Percentiles rank a stretch among this genome's conserved stretches.
Conservation (phyloP, 2,329 filamentous ascomycete genomes). For the Septoria petroselini region DNA sequence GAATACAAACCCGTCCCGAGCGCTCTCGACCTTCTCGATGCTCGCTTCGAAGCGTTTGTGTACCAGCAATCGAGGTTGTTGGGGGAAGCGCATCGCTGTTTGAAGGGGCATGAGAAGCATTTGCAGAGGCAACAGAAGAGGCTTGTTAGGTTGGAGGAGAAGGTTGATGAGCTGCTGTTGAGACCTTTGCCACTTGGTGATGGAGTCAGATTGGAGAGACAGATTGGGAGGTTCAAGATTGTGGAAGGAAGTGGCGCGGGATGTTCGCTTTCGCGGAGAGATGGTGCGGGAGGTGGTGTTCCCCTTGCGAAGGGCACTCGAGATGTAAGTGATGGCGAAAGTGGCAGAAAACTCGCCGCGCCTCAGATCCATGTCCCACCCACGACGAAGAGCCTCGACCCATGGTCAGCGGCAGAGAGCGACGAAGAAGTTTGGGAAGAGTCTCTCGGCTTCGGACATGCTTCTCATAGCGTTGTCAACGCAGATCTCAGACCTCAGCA, state of each 20-base stretch:
- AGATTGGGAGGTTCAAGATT: too few relatives aligned
- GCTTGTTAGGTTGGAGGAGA: background rate
- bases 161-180: background rate
- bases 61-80: background rate
- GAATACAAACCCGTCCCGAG: background rate
- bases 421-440: background rate
- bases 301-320: too few relatives aligned
- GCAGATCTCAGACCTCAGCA: background rate
- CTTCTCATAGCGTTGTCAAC: background rate
- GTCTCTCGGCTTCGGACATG: background rate
- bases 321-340: too few relatives aligned
- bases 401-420: background rate
- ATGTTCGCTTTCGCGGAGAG: too few relatives aligned
- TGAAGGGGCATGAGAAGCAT: background rate
- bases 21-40: background rate
- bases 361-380: too few relatives aligned
- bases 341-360: too few relatives aligned
- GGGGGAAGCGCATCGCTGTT: background rate
- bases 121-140: background rate
- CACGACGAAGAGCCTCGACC: background rate
- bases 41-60: conserved; percentile 7
- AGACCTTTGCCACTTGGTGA: too few relatives aligned
- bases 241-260: too few relatives aligned
- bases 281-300: too few relatives aligned
- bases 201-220: too few relatives aligned